Conservation (phyloP, 768 basidiomycete species). For the Tricholoma furcatifolium region DNA sequence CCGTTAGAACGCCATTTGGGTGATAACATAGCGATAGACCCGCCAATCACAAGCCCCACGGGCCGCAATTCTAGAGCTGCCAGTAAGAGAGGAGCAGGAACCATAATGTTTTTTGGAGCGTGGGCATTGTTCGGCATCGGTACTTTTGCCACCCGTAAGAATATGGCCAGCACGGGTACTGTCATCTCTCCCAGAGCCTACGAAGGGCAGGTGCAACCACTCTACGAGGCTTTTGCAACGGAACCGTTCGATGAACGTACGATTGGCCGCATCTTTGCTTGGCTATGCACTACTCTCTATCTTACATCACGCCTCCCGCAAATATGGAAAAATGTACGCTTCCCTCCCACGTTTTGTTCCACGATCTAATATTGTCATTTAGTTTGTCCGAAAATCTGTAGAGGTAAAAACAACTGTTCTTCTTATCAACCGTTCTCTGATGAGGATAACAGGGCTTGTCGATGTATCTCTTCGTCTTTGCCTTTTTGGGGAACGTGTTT, state of each 20-base stretch:
- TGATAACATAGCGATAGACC: conserved; percentile 20
- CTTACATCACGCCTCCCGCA: conserved; percentile 93
- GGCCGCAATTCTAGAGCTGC: conserved; percentile 53
- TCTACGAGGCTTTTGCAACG: conserved; percentile 21
- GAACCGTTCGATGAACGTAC: conserved; percentile 51
- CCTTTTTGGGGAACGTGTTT: conserved; percentile 91
- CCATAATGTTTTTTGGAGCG: conserved; percentile 78
- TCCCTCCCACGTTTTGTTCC: not conserved
- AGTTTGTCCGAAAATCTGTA: conserved; percentile 90
- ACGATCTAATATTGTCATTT: conserved; percentile 7
- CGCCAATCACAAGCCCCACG: conserved; percentile 20
- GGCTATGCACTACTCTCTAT: conserved; percentile 92
- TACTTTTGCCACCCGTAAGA: conserved; percentile 35
- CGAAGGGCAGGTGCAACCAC: conserved; percentile 9
- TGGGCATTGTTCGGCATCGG: conserved; percentile 76
- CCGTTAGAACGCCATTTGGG: conserved; percentile 38
- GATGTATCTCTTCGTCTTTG: conserved; percentile 89
- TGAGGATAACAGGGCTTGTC: conserved; percentile 69
- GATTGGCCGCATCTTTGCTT: conserved; percentile 89
- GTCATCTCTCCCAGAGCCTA: conserved; percentile 37
- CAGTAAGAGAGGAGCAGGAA: conserved; percentile 61
- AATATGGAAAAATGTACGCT: conserved; percentile 97
- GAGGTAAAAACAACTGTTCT: conserved; percentile 45
- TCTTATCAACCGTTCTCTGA: not conserved
- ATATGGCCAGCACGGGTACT: conserved; percentile 34